phyloP scores from a whole-genome alignment of 2,329 filamentous ascomycete species.

The Fusarium miscanthi region DNA sequence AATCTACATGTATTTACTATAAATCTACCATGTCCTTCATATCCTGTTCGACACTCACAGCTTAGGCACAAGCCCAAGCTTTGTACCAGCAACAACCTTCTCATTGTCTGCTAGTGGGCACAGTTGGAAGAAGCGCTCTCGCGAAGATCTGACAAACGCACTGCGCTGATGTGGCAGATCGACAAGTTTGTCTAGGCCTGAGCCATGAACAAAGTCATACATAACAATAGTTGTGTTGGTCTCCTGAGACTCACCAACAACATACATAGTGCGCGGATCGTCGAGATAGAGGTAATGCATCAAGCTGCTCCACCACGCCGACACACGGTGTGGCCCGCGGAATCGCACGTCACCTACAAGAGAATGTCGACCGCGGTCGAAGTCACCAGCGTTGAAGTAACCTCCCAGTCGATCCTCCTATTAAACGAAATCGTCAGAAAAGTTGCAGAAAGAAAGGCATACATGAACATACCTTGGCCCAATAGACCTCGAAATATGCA shows the following conservation, averaged over 20 bases:
- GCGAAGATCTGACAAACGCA: constrained; percentile 71
- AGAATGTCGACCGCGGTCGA: constrained; percentile 68
- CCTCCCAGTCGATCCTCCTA: constrained; percentile 67
- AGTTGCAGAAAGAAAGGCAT: neutral
- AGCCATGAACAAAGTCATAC: constrained; percentile 80
- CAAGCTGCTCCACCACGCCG: constrained; percentile 70
- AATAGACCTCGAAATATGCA: constrained; percentile 85
- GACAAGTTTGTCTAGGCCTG: constrained; percentile 77
- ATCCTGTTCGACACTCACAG: constrained; percentile 51
- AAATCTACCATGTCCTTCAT: neutral
- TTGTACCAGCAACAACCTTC: constrained; percentile 65
- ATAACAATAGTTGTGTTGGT: constrained; percentile 76
- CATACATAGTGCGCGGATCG: constrained; percentile 65
- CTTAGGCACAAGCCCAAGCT: constrained; percentile 65
- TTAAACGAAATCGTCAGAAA: neutral
- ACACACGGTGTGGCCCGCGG: constrained; percentile 69
- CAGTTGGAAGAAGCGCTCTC: constrained; percentile 77
- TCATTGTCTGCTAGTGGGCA: constrained; percentile 68
- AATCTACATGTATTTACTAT: neutral
- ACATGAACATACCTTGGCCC: constrained; percentile 65
- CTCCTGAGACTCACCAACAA: constrained; percentile 77
- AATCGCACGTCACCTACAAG: constrained; percentile 69
- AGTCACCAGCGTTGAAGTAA: constrained; percentile 66
- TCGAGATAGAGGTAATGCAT: constrained; percentile 73
- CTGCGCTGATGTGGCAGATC: constrained; percentile 79